Base-by-base conservation (phyloP, 78 protist species). In the Chrysochromulina parva region DNA sequence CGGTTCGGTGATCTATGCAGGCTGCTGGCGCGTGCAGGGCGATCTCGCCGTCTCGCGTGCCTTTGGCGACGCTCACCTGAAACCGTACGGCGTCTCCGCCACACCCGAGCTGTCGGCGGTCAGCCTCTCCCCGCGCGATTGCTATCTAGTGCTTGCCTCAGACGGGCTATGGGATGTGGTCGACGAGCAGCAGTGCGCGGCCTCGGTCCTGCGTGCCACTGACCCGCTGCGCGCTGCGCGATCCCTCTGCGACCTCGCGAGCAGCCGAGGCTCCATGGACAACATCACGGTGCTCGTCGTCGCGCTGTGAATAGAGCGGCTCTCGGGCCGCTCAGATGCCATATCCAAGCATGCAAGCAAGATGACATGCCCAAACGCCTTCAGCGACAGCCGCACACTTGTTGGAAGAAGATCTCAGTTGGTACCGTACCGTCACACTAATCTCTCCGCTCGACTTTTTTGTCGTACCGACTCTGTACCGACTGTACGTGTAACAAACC, bases 1-100 rank as follows among this genome's bases (percentile, higher is more conserved):
- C 26, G 86, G 86, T n/a, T 26, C 14, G 14, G 86, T 78, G 22
- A 14, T 78, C 57, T 53, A 14, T 14, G 57, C 59, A 0, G 86
- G 86, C 47, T 78, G 86, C 86, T 78, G 86, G 86, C 86, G 86
- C 1, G 86, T 78, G 20, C 57, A 53, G 47, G 86, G 86, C 62
- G 86, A 78, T 47, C 86, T 78, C 28, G 86, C 86, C 62, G 86
- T 78, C 62, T 78, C 86, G 55, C 86, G 86, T 62, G 86, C 86
- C 19, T 78, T 78, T 14, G 86, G 86, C 3, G 86, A 78, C 47
- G 10, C 10, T 5, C 86, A 78, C 20, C 59, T 78, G 10, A 78
- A 78, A 47, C 57, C 48, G 48, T 78, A 28, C 52, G 84, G 84
- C 84, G 84, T 74, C 14, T 48, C 52, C 16, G 84, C 84, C 24